Evolutionary conservation across 805 yeast species (phyloP), one percentile per base, ranked within the genome.

Genomic region (Komagataella pastoris): DNA sequence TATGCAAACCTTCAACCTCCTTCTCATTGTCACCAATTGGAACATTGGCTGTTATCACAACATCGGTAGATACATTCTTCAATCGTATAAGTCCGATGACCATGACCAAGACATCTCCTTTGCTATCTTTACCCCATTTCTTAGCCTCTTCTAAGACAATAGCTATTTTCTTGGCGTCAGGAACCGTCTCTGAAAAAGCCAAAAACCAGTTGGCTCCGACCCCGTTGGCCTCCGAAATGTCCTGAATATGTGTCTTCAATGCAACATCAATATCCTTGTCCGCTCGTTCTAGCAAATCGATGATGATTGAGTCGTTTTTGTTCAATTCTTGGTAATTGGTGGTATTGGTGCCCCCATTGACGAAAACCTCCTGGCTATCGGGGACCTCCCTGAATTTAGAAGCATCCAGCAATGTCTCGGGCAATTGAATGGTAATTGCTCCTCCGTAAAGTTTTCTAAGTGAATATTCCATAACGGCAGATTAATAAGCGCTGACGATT

Each of bases 291-390:
- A 85, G 63, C 14, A 85, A 62, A 55, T 85, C 93, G 17, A 85
- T 60, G n/a, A 85, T 80, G 7, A 84, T 61, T 17, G 85, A 76
- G 56, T 75, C 80, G 51, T 81, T 77, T 48, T 65, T 57, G 46
- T 65, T 65, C 48, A 72, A 60, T 49, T 55, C 58, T 49, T 59
- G 53, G 23, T 54, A 48, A 19, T 57, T 55, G 14, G 56, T 50
- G 8, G 62, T 51, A 50, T 56, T 57, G 8, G 46, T 46, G 1
- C 69, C 58, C 12, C 65, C 59, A 50, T 74, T 74, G 3, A 90
- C 79, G 64, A 77, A 93, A 23, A 91, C 97, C 64, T 91, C 99
- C 63, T 93, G 98, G 1, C 89, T 81, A 60, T 93, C 97, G 0
- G 99, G 98, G 3, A 93, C 79, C 54, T 87, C 87, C 52, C 99